These are phyloP conservation scores for Albatrellus ellisii DNA, from an alignment of 768 basidiomycete genomes.

Conservation along the genomic window DNA sequence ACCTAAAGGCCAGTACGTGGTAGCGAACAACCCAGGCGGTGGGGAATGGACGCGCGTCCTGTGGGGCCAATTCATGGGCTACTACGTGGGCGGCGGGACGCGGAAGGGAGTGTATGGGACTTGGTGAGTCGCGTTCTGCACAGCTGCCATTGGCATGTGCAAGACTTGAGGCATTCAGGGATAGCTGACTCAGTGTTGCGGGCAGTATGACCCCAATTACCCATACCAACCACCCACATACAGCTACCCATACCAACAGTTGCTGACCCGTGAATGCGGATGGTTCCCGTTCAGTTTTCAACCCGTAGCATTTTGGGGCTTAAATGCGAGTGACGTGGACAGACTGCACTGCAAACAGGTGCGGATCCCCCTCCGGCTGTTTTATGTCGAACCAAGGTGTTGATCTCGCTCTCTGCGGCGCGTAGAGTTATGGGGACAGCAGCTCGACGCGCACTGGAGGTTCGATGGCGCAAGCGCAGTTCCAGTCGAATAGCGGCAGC, in stretches of 20 bases:
- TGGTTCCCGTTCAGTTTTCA: slow-evolving; percentile 19
- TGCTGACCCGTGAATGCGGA: too few species aligned
- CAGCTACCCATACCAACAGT: too few species aligned
- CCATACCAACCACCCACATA: too few species aligned
- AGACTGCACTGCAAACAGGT: slow-evolving; percentile 13
- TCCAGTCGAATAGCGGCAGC: slow-evolving; percentile 18
- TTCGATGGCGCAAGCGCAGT: slow-evolving; percentile 16
- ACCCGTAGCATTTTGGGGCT: slow-evolving; percentile 17
- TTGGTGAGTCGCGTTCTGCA: slow-evolving; percentile 9
- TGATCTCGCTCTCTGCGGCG: neutral
- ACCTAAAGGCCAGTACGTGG: too few species aligned
- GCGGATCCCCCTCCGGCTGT: neutral
- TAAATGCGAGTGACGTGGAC: neutral
- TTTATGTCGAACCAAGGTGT: too few species aligned
- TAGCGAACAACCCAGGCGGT: too few species aligned
- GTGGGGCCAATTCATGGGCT: too few species aligned
- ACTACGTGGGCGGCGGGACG: slow-evolving; percentile 17
- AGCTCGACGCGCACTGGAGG: slow-evolving; percentile 26
- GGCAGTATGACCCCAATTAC: too few species aligned
- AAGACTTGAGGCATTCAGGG: neutral
- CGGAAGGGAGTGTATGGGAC: slow-evolving; percentile 15
- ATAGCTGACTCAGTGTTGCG: slow-evolving; percentile 3
- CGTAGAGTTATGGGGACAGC: slow-evolving; percentile 23
- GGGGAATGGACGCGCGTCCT: too few species aligned
- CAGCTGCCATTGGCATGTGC: too few species aligned